Conservation (phyloP, 257 asterid genomes). For the Solanum virginianum region DNA sequence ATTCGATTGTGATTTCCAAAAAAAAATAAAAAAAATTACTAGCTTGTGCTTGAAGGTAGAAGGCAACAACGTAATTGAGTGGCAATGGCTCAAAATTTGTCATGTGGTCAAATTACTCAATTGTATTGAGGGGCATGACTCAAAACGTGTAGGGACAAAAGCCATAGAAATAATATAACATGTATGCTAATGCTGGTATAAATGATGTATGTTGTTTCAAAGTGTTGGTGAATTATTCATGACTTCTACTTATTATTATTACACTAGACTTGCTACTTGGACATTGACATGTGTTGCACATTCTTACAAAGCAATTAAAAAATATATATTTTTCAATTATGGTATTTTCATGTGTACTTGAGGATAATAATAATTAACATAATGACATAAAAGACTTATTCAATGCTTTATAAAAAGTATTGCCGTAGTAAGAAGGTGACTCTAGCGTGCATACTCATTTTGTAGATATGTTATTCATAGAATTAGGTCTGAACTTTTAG, state of each 20-base stretch:
- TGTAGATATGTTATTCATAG: not conserved
- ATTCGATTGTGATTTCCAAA: not conserved
- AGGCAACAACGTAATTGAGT: not conserved
- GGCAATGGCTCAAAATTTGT: not conserved
- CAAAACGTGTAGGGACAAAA: not conserved
- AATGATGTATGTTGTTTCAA: not conserved
- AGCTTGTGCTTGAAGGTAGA: not conserved
- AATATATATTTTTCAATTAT: not conserved
- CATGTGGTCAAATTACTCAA: not conserved
- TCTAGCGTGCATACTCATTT: not conserved
- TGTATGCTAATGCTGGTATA: not conserved
- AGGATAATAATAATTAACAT: not conserved
- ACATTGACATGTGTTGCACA: not conserved
- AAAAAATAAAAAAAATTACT: not conserved
- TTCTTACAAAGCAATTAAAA: not conserved
- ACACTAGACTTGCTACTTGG: not conserved
- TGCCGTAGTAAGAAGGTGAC: slow-evolving; percentile 14
- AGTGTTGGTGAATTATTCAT: not conserved
- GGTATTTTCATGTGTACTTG: not conserved
- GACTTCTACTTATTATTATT: not conserved
- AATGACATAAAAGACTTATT: not conserved
- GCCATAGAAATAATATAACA: not conserved
- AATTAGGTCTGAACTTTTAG: not conserved
- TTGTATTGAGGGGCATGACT: not conserved
- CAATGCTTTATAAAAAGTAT: not conserved